Evolutionary conservation across 345 rosid genomes (phyloP).

Genomic region (Rubroshorea leprosula): DNA sequence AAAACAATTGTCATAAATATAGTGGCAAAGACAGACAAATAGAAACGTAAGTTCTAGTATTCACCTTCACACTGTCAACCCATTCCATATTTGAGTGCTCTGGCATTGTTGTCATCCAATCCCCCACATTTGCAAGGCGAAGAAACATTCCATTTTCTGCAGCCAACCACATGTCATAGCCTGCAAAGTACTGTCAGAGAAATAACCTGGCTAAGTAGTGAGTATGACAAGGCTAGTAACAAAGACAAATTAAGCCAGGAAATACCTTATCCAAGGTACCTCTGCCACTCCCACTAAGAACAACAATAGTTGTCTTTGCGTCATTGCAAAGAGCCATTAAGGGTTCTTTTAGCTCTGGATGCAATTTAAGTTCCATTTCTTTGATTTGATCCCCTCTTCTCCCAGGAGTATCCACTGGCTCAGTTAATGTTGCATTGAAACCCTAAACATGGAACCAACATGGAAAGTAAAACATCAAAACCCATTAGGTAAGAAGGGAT

Average conservation of each 20-base stretch:
- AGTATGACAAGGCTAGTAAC: constrained; percentile 6
- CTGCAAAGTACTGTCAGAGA: constrained; percentile 66
- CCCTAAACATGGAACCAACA: constrained; percentile 47
- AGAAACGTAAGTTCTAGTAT: constrained; percentile 2
- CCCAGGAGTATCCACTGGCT: constrained; percentile 81
- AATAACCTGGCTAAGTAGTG: constrained; percentile 9
- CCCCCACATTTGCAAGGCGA: constrained; percentile 68
- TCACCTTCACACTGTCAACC: constrained; percentile 97
- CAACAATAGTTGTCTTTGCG: constrained; percentile 72
- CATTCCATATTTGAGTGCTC: constrained; percentile 98
- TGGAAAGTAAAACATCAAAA: background rate
- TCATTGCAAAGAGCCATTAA: constrained; percentile 67
- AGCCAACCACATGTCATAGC: constrained; percentile 89
- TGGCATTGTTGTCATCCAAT: constrained; percentile 99
- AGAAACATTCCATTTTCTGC: constrained; percentile 99
- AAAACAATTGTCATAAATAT: constrained; percentile 19
- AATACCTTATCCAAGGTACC: constrained; percentile 65
- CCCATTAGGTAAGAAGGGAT: too few relatives aligned
- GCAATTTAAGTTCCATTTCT: constrained; percentile 95
- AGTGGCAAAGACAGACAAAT: constrained; percentile 11
- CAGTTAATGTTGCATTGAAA: constrained; percentile 92
- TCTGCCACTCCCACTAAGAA: constrained; percentile 88
- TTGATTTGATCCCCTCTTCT: constrained; percentile 93
- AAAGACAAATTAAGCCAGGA: constrained; percentile 10
- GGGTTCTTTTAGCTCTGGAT: constrained; percentile 67